Conservation (phyloP, 331 rosid species). For the Quercus lobata region DNA sequence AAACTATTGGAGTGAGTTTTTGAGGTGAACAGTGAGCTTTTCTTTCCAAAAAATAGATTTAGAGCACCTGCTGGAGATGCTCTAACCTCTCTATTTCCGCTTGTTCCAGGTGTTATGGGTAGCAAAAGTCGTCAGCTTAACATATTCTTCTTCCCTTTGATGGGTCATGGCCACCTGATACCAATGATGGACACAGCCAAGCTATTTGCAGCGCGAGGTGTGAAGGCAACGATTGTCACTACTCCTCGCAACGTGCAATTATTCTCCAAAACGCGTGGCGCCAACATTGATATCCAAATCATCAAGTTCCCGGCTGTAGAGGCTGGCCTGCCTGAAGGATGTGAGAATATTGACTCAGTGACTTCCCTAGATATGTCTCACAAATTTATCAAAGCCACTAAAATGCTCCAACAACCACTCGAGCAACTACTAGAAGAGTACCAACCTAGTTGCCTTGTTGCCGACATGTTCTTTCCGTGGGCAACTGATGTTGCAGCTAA, state of each 20-base stretch:
- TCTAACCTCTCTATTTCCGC: too few species aligned
- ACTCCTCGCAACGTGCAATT: conserved; percentile 24
- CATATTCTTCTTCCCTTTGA: conserved; percentile 23
- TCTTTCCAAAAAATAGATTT: too few species aligned
- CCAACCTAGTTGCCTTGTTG: conserved; percentile 26
- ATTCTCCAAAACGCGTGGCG: conserved; percentile 5
- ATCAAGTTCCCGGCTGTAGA: conserved; percentile 14
- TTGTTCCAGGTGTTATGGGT: neutral
- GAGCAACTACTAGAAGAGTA: conserved; percentile 2
- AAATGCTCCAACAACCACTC: neutral
- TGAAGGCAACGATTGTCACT: conserved; percentile 20
- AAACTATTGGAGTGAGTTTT: too few species aligned
- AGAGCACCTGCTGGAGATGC: too few species aligned
- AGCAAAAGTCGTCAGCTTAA: conserved; percentile 7
- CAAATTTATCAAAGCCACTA: conserved; percentile 4
- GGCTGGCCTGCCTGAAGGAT: conserved; percentile 20
- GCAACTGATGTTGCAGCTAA: conserved; percentile 16
- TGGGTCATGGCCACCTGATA: conserved; percentile 27
- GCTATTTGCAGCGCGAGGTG: conserved; percentile 7
- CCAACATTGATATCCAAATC: neutral
- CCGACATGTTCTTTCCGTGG: conserved; percentile 23
- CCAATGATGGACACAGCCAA: conserved; percentile 26
- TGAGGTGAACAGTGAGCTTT: too few species aligned
- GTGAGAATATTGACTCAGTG: conserved; percentile 11
- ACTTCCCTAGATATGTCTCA: neutral